Evolutionary conservation across 1,284 basidiomycete species (phyloP).

Genomic region (Cystobasidiaceae sp.): DNA sequence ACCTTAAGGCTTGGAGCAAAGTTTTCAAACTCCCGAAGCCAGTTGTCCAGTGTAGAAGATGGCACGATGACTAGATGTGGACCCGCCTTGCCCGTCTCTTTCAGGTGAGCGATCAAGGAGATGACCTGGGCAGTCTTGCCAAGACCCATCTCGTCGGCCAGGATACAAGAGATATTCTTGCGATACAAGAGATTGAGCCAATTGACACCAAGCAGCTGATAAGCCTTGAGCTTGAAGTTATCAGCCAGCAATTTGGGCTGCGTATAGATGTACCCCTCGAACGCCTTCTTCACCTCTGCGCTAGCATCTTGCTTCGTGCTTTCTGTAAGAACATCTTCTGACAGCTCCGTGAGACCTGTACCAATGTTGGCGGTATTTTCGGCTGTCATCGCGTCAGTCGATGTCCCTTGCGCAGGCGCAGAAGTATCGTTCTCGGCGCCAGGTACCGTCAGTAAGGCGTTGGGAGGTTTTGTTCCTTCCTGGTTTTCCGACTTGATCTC

Average conservation of each 20-base stretch:
- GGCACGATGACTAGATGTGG: conserved; percentile 94
- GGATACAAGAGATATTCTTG: conserved; percentile 80
- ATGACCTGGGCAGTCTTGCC: conserved; percentile 99
- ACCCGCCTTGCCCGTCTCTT: conserved; percentile 67
- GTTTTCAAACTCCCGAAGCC: conserved; percentile 89
- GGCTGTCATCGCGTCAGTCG: conserved; percentile 44
- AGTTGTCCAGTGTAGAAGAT: conserved; percentile 95
- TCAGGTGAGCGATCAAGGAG: conserved; percentile 85
- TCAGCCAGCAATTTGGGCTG: conserved; percentile 70
- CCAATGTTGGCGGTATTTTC: conserved; percentile 45
- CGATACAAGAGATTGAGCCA: conserved; percentile 88
- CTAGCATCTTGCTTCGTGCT: conserved; percentile 33
- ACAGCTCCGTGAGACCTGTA: conserved; percentile 47
- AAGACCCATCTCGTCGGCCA: conserved; percentile 97
- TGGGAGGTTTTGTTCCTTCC: background rate
- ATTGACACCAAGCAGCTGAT: conserved; percentile 94
- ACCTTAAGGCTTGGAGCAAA: conserved; percentile 82
- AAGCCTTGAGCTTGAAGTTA: conserved; percentile 81
- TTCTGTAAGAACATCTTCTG: conserved; percentile 46
- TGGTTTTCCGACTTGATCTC: conserved; percentile 6
- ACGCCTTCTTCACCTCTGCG: conserved; percentile 45
- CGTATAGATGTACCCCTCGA: conserved; percentile 55
- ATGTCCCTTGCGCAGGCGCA: conserved; percentile 40
- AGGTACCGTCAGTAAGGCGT: conserved; percentile 38
- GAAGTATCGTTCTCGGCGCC: conserved; percentile 37